phyloP scores from a whole-genome alignment of 495 filamentous ascomycete species.

The Xylaria cubensis region DNA sequence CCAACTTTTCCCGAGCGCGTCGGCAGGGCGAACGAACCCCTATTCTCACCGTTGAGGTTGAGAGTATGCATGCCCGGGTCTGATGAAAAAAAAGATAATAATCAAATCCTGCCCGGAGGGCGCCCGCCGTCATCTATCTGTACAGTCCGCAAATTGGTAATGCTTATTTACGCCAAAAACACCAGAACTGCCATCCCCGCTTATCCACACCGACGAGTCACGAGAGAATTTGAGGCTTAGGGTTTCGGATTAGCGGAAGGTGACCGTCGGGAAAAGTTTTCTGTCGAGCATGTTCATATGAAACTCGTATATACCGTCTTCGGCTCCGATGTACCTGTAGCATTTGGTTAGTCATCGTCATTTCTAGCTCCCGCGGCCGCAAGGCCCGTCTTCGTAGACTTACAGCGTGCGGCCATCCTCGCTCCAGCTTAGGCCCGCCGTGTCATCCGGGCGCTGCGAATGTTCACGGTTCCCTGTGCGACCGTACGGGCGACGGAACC shows the following conservation, averaged over 20 bases:
- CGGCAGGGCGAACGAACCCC: neutral
- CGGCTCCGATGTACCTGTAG: slow-evolving; percentile 72
- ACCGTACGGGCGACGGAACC: slow-evolving; percentile 33
- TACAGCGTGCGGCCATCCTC: slow-evolving; percentile 73
- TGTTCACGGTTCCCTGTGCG: slow-evolving; percentile 37
- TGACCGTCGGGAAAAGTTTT: slow-evolving; percentile 68
- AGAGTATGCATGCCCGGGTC: neutral
- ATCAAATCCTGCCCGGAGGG: slow-evolving; percentile 10
- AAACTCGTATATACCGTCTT: slow-evolving; percentile 78
- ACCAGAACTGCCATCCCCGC: slow-evolving; percentile 13
- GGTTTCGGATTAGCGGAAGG: slow-evolving; percentile 52
- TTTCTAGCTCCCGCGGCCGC: neutral
- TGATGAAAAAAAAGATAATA: neutral
- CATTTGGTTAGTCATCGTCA: slow-evolving; percentile 29
- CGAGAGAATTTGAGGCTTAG: neutral
- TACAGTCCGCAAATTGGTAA: slow-evolving; percentile 16
- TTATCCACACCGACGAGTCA: slow-evolving; percentile 14
- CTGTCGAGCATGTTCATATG: slow-evolving; percentile 69
- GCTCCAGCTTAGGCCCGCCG: slow-evolving; percentile 75
- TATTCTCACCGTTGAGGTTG: neutral
- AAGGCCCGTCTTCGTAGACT: slow-evolving; percentile 42
- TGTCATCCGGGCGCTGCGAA: slow-evolving; percentile 53
- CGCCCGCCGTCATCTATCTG: slow-evolving; percentile 3
- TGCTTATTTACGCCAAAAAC: slow-evolving; percentile 27
- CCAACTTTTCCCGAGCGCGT: slow-evolving; percentile 18